A percentile compares a stretch with the other conserved stretches of the same genome.
phyloP scores from a whole-genome alignment of 768 basidiomycete genomes.

The Lyophyllum shimeji region DNA sequence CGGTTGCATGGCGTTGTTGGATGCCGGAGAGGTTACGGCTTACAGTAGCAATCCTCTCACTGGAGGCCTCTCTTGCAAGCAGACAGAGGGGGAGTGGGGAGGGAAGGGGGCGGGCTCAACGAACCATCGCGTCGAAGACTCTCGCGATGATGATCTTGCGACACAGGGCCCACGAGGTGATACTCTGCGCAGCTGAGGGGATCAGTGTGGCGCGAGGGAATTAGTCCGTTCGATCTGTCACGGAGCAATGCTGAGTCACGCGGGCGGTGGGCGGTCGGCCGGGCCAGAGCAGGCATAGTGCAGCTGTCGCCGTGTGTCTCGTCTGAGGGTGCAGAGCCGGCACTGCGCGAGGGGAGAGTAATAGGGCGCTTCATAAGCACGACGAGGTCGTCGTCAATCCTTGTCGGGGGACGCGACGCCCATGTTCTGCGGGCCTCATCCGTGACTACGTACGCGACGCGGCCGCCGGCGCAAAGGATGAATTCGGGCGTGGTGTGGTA shows the following conservation, averaged over 20 bases:
- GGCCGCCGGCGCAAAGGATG: not conserved
- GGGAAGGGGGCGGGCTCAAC: not conserved
- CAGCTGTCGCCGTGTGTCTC: not conserved
- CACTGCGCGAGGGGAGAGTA: not conserved
- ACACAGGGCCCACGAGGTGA: not conserved
- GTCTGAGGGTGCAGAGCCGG: not conserved
- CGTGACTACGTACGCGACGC: not conserved
- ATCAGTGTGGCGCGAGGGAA: not conserved
- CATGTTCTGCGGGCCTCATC: not conserved
- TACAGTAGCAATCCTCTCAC: too few species aligned
- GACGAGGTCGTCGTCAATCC: slow-evolving; percentile 9
- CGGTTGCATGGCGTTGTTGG: too few species aligned
- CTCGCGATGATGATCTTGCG: not conserved
- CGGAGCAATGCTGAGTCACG: not conserved
- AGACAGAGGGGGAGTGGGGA: not conserved
- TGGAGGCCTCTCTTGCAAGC: too few species aligned
- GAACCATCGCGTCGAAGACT: not conserved
- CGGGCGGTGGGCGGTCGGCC: not conserved
- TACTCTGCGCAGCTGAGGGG: not conserved
- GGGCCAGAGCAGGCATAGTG: not conserved
- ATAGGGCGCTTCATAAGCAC: slow-evolving; percentile 8
- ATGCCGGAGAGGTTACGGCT: too few species aligned
- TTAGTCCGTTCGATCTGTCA: not conserved
- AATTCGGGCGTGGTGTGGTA: not conserved
- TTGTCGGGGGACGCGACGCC: not conserved